Evolutionary conservation across 306 rosid species (phyloP), one percentile per base, ranked within the genome.

Genomic region (Delonix regia): DNA sequence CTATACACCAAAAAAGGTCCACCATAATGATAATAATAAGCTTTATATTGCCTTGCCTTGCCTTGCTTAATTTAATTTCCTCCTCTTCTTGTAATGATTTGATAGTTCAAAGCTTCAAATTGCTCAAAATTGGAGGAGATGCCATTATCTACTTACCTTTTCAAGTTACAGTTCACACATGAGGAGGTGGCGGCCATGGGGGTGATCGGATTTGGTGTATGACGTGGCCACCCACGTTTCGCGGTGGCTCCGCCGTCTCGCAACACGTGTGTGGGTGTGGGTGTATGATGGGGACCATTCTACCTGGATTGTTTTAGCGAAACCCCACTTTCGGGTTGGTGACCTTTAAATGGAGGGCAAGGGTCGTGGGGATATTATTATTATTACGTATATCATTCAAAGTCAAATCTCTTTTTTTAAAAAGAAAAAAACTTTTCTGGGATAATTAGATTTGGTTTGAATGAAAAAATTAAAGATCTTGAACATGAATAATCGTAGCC

Each of bases 61-160:
- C 66, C 80, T 75, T 73, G 71, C 81, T 82, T 82, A 65, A 80
- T 71, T 48, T 48, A 52, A 62, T 28, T 34, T 42, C 33, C 25
- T 61, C 44, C 3, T 30, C 34, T 57, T 25, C 38, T 27, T 28
- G 19, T 12, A 57, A 21, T 48, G 9, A 75, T 73, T 81, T 89
- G 91, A 86, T 81, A 80, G 83, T 85, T 84, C 82, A 85, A 42
- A 82, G n/a, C n/a, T n/a, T n/a, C n/a, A n/a, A n/a, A n/a, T n/a
- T 74, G 72, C 71, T 51, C 80, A 49, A 61, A 81, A 81, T 83
- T 82, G 75, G 88, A 77, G 77, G 84, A 30, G 28, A 39, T 61
- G 74, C 76, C 82, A 78, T 77, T 69, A 78, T 81, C 82, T 57
- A 67, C 53, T 76, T 49, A 44, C 69, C 82, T 80, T 88, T 68